Evolutionary conservation across 257 asterid species (phyloP).

Genomic region (Linaria vulgaris): DNA sequence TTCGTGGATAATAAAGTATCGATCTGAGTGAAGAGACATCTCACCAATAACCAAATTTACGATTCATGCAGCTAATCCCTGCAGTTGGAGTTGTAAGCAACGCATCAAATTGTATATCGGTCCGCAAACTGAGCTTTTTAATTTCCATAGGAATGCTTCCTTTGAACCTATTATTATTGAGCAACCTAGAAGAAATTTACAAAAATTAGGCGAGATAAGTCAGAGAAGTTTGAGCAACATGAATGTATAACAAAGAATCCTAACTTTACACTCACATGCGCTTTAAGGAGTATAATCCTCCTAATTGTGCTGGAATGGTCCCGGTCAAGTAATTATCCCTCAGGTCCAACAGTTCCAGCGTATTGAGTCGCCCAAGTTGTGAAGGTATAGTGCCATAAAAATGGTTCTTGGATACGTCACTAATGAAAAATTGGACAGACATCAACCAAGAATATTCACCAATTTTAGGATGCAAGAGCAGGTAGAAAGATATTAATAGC

Average conservation of each 20-base stretch:
- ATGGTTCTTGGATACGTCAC: constrained; percentile 69
- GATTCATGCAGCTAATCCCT: constrained; percentile 54
- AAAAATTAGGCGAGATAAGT: constrained; percentile 20
- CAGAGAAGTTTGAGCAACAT: not conserved
- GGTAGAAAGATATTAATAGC: not conserved
- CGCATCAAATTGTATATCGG: constrained; percentile 56
- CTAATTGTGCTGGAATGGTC: constrained; percentile 71
- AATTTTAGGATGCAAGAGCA: constrained; percentile 1
- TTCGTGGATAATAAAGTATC: too few species aligned
- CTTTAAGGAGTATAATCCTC: constrained; percentile 53
- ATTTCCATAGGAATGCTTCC: constrained; percentile 72
- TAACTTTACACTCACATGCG: constrained; percentile 49
- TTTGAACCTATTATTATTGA: constrained; percentile 66
- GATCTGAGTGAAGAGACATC: not conserved
- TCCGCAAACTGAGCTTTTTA: constrained; percentile 56
- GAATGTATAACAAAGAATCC: not conserved
- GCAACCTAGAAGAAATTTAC: constrained; percentile 52
- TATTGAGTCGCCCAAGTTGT: constrained; percentile 57
- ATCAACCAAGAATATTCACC: constrained; percentile 19
- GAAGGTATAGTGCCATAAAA: constrained; percentile 73
- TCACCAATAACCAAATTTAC: constrained; percentile 83
- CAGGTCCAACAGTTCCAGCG: constrained; percentile 73
- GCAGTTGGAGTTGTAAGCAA: constrained; percentile 19
- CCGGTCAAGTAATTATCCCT: constrained; percentile 74
- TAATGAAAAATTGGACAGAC: constrained; percentile 23